Conservation (phyloP, 2,329 filamentous ascomycete species). For the Arthrobotrys pseudoclavata region DNA sequence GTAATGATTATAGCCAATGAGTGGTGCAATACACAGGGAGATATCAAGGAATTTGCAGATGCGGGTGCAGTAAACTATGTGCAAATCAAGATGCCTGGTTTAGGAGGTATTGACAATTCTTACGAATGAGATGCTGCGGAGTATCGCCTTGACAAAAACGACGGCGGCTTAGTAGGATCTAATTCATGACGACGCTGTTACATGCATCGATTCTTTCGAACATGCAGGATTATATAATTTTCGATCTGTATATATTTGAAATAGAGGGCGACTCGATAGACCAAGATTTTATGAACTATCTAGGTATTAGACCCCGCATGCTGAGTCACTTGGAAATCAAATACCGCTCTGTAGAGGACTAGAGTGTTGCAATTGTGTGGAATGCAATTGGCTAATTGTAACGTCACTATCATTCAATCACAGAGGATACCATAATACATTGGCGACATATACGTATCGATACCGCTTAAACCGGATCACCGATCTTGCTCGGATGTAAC, state of each 20-base stretch:
- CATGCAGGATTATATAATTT: not conserved
- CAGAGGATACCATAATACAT: no score
- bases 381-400: not conserved
- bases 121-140: conserved; percentile 47
- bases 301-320: no score
- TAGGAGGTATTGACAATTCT: conserved; percentile 58
- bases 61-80: conserved; percentile 60
- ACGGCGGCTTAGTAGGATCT: conserved; percentile 16
- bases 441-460: no score
- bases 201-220: not conserved
- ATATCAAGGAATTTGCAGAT: conserved; percentile 61
- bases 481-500: not conserved
- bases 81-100: conserved; percentile 62
- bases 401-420: no score
- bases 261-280: no score
- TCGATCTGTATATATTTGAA: not conserved
- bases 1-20: conserved; percentile 60
- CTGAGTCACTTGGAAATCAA: no score
- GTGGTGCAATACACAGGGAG: conserved; percentile 61
- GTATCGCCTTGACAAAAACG: conserved; percentile 34
- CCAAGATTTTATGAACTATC: no score
- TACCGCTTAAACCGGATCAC: not conserved
- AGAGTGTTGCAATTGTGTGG: not conserved
- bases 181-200: not conserved
- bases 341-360: no score